Evolutionary conservation across 495 filamentous ascomycete genomes (phyloP).

Genomic region (Parathielavia appendiculata): DNA sequence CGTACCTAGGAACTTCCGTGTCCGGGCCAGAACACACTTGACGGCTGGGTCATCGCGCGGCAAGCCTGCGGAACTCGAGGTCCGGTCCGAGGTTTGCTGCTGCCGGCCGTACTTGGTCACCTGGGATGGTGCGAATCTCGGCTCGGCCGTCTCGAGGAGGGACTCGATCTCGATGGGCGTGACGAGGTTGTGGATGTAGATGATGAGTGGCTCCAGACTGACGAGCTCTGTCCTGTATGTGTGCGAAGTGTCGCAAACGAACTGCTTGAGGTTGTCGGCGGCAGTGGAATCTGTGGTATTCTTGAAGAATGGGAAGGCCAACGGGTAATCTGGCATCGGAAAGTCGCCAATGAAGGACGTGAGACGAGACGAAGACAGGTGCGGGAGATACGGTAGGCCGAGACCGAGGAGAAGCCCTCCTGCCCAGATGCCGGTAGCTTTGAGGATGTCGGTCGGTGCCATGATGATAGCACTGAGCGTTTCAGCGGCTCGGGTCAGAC

Average conservation of each 20-base stretch:
- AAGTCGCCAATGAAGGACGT: conserved; percentile 24
- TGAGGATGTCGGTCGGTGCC: conserved; percentile 7
- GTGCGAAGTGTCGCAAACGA: conserved; percentile 31
- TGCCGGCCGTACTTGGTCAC: conserved; percentile 38
- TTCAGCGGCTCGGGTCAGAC: neutral
- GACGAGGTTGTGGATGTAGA: conserved; percentile 44
- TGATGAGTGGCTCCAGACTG: conserved; percentile 43
- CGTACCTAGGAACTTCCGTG: conserved; percentile 41
- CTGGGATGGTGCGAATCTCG: conserved; percentile 36
- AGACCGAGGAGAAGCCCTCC: conserved; percentile 25
- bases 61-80: conserved; percentile 42
- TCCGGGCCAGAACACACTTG: conserved; percentile 38
- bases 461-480: conserved; percentile 6
- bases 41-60: conserved; percentile 40
- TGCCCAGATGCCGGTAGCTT: conserved; percentile 24
- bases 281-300: neutral
- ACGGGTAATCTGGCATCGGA: conserved; percentile 22
- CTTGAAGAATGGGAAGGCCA: conserved; percentile 21
- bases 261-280: conserved; percentile 2
- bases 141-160: conserved; percentile 37
- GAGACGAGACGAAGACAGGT: conserved; percentile 19
- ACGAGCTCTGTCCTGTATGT: conserved; percentile 41
- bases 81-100: conserved; percentile 36
- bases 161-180: conserved; percentile 33
- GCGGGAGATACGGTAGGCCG: conserved; percentile 21